These are phyloP conservation scores for Boletus fagicola DNA, from an alignment of 768 basidiomycete species.

Conservation along the genomic window DNA sequence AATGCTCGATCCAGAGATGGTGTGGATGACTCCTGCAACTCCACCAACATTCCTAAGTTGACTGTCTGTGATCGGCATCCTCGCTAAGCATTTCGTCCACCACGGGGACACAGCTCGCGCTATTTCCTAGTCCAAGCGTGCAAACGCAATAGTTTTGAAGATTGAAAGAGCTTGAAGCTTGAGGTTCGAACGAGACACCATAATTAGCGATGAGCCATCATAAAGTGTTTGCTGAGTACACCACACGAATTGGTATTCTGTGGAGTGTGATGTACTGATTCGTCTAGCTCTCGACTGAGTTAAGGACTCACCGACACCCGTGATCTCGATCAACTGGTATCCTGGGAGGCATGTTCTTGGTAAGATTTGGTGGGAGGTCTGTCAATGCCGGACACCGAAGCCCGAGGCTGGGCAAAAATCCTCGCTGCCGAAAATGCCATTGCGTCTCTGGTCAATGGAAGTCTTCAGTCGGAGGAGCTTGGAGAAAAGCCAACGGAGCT, in stretches of 20 bases:
- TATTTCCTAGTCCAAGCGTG: background rate
- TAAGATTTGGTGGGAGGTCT: background rate
- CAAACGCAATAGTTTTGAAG: background rate
- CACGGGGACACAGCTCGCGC: background rate
- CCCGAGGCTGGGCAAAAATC: background rate
- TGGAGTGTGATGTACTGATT: background rate
- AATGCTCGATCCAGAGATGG: background rate
- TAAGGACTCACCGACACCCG: background rate
- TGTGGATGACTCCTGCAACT: background rate
- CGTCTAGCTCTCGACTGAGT: background rate
- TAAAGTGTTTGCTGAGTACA: background rate
- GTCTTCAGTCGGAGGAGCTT: background rate
- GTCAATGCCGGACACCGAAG: background rate
- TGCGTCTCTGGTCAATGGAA: background rate
- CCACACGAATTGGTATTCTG: constrained; percentile 4
- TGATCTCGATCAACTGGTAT: constrained; percentile 1
- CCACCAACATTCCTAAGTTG: constrained; percentile 8
- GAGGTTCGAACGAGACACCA: background rate
- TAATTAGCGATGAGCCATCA: background rate
- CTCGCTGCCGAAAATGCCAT: background rate
- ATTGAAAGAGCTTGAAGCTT: background rate
- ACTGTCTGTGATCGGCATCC: background rate
- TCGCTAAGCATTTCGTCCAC: background rate
- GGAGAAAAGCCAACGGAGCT: background rate
- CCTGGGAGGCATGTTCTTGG: background rate